Base-by-base conservation (phyloP, 2,329 filamentous ascomycete species). In the Ceratocystis ficicola region DNA sequence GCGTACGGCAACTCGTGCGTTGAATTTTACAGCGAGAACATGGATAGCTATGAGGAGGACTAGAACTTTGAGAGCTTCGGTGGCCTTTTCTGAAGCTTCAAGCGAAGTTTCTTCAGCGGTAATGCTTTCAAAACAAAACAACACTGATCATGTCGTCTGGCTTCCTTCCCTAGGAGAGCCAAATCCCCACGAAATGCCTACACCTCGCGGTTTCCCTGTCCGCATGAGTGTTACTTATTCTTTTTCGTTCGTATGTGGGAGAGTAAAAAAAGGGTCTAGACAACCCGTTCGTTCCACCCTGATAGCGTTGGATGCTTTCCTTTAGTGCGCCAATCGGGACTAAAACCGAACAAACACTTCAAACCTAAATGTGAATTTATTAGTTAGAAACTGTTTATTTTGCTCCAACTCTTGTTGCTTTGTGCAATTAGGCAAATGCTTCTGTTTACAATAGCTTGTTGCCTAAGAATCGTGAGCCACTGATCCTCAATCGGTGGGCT, bases 261-360 rank as follows among this genome's bases (percentile, higher is more conserved):
- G 81, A 84, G 78, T 71, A 57, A 68, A 80, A 76, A 75, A 74
- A 79, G 74, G 82, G 83, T 81, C 82, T 84, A 84, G 83, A 85
- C 83, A 85, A 81, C 83, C 83, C 73, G 81, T 83, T 82, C 80
- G 77, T 79, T 85, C 83, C 83, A 85, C 83, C 83, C 83, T 83
- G 82, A 76, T 80, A 77, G 76, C 78, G 81, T 80, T 76, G 78
- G 81, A 68, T 70, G 67, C 62, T 64, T 69, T 63, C 63, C 48
- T 57, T 70, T 64, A 75, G 78, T 84, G 80, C 80, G 81, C 75
- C 63, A 76, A 78, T 77, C 79, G 78, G 83, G 83, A 85, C 83
- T 85, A 85, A 79, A 79, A 79, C 77, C 78, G 80, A 82, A 81
- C 81, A 80, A 72, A 85, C 80, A 84, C 79, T 66, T 69, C 62